Percentiles rank a stretch among this genome's conserved stretches.
Evolutionary conservation across 2,329 filamentous ascomycete species (phyloP).

Genomic region (Chlorencoelia australis): DNA sequence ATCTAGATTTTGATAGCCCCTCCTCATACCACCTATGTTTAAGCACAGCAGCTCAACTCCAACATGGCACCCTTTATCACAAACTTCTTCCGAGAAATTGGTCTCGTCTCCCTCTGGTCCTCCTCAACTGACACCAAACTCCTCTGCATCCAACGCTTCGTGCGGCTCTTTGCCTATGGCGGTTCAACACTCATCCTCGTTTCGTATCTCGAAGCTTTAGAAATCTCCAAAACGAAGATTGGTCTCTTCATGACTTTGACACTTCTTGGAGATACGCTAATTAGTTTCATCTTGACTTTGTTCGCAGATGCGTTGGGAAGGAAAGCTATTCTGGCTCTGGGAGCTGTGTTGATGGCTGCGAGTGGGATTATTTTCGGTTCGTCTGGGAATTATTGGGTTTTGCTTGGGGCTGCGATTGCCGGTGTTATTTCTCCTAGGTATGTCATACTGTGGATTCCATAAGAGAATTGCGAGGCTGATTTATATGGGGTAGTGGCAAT

Average conservation of each 20-base stretch:
- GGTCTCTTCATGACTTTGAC: slow-evolving; percentile 59
- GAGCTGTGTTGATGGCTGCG: slow-evolving; percentile 43
- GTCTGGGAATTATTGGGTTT: slow-evolving; percentile 44
- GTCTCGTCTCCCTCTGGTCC: slow-evolving; percentile 33
- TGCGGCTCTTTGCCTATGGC: slow-evolving; percentile 55
- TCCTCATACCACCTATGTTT: too few species aligned
- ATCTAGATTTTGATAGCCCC: too few species aligned
- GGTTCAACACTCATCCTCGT: slow-evolving; percentile 47
- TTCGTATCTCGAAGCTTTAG: slow-evolving; percentile 41
- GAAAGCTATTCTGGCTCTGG: slow-evolving; percentile 40
- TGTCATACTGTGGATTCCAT: neutral
- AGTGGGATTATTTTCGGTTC: slow-evolving; percentile 47
- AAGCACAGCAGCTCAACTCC: too few species aligned
- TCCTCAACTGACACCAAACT: slow-evolving; percentile 43
- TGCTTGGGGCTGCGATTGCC: slow-evolving; percentile 46
- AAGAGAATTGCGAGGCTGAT: slow-evolving; percentile 4
- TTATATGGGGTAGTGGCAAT: slow-evolving; percentile 37
- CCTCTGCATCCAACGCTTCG: slow-evolving; percentile 47
- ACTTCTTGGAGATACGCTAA: slow-evolving; percentile 45
- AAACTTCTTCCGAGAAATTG: too few species aligned
- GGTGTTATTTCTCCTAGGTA: slow-evolving; percentile 51
- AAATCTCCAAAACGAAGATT: slow-evolving; percentile 39
- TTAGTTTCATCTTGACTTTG: slow-evolving; percentile 49
- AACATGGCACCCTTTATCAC: too few species aligned
- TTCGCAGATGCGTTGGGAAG: slow-evolving; percentile 49